A percentile compares a stretch with the other conserved stretches of the same genome.
Evolutionary conservation across 169 alveolate genomes (phyloP).

Genomic region (Cryptosporidium bovis): DNA sequence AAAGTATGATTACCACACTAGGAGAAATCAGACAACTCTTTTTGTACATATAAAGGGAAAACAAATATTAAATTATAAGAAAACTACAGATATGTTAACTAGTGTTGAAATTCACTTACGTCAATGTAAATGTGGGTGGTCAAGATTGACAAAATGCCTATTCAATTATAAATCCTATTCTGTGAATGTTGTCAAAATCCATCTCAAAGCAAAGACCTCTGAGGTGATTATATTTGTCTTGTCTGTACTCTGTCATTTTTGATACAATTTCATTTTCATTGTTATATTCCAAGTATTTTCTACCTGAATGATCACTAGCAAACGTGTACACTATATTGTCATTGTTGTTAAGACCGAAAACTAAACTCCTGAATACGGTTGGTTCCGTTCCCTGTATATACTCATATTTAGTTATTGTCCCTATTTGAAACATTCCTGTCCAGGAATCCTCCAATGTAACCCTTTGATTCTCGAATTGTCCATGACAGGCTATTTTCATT

Average conservation of each 20-base stretch:
- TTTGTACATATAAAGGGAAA: too few species aligned
- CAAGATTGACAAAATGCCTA: not conserved
- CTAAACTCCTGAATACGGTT: slow-evolving; percentile 36
- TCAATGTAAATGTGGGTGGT: too few species aligned
- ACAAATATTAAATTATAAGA: too few species aligned
- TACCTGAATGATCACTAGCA: slow-evolving; percentile 47
- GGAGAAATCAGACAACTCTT: too few species aligned
- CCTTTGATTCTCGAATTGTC: slow-evolving; percentile 22
- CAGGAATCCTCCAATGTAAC: slow-evolving; percentile 37
- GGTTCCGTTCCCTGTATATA: slow-evolving; percentile 9
- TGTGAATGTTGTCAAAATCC: slow-evolving; percentile 19
- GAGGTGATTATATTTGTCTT: slow-evolving; percentile 28
- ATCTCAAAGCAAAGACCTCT: slow-evolving; percentile 61
- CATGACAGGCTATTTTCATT: slow-evolving; percentile 37
- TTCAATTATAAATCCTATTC: slow-evolving; percentile 66
- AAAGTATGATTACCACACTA: too few species aligned
- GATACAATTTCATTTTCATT: not conserved
- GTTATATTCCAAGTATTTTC: slow-evolving; percentile 31
- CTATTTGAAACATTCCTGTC: slow-evolving; percentile 56
- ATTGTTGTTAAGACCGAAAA: slow-evolving; percentile 15
- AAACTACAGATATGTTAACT: too few species aligned
- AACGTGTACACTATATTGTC: slow-evolving; percentile 12
- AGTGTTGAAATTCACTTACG: too few species aligned
- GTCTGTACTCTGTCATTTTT: slow-evolving; percentile 40
- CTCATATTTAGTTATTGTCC: slow-evolving; percentile 15